Conservation (phyloP, 352 stramenopile species). For the Globisporangium orthogonon region DNA sequence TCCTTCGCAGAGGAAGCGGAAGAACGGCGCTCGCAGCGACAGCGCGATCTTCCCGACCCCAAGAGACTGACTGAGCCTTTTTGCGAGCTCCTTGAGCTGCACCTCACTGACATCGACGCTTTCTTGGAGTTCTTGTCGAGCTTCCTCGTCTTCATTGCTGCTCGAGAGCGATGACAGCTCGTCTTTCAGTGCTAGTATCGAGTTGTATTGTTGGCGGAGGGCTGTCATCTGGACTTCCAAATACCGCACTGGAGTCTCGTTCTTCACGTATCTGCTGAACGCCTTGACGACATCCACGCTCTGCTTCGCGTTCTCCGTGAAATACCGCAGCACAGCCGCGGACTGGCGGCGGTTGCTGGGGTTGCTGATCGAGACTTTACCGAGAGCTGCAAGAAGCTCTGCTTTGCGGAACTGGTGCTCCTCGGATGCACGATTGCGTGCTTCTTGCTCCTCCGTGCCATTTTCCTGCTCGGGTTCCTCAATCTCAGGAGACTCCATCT, state of each 20-base stretch:
- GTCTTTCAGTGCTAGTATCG: constrained; percentile 58
- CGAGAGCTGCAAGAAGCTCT: constrained; percentile 65
- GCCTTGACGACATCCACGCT: constrained; percentile 69
- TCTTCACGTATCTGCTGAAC: constrained; percentile 77
- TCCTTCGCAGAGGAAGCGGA: constrained; percentile 79
- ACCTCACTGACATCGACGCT: constrained; percentile 37
- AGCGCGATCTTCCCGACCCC: constrained; percentile 67
- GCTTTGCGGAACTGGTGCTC: constrained; percentile 39
- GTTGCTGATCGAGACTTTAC: constrained; percentile 70
- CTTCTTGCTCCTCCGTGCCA: constrained; percentile 20
- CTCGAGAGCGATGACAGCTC: constrained; percentile 23
- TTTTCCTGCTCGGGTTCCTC: constrained; percentile 37
- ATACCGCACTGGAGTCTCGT: constrained; percentile 67
- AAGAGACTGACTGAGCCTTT: constrained; percentile 75
- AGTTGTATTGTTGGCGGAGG: constrained; percentile 61
- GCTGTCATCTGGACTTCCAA: constrained; percentile 87
- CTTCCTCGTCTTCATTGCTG: constrained; percentile 28
- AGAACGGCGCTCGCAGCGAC: constrained; percentile 64
- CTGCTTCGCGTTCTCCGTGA: constrained; percentile 43
- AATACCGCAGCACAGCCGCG: constrained; percentile 57
- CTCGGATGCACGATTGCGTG: constrained; percentile 2
- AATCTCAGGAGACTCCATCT: constrained; percentile 33
- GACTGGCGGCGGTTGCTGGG: constrained; percentile 79
- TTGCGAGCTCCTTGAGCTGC: constrained; percentile 68
- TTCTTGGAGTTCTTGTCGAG: constrained; percentile 46